Conservation (phyloP, 345 rosid genomes). For the Moricandia arvensis region DNA sequence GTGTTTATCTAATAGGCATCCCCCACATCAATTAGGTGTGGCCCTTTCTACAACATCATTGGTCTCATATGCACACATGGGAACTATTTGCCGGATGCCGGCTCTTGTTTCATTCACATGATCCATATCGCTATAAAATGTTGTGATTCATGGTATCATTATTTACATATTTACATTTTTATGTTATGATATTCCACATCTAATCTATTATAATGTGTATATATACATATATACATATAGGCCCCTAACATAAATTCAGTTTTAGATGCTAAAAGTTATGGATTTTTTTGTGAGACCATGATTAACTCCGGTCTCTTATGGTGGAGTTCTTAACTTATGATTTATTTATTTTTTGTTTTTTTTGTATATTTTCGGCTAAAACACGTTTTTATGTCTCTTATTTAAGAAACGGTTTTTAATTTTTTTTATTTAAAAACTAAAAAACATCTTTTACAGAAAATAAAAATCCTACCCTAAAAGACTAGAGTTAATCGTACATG, state of each 20-base stretch:
- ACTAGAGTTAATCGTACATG: no score
- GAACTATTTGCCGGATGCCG: slow-evolving; percentile 14
- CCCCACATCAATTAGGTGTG: slow-evolving; percentile 29
- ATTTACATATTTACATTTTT: background rate
- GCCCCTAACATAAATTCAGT: background rate
- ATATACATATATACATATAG: background rate
- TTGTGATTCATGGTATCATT: slow-evolving; percentile 4
- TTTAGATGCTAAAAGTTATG: background rate
- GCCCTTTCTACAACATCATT: slow-evolving; percentile 11
- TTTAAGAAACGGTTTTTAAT: no score
- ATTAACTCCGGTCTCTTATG: no score
- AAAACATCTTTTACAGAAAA: no score
- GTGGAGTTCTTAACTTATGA: no score
- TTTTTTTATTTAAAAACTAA: no score
- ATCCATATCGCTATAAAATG: slow-evolving; percentile 18
- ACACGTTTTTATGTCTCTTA: no score
- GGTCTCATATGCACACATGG: slow-evolving; percentile 32
- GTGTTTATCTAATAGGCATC: background rate
- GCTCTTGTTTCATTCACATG: slow-evolving; percentile 24
- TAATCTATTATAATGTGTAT: background rate
- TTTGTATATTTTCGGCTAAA: no score
- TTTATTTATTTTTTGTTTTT: no score
- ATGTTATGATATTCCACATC: background rate
- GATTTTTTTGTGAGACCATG: no score
- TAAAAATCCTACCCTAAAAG: no score